Evolutionary conservation across 768 basidiomycete genomes (phyloP).

Genomic region (Sarcodon aspratus): DNA sequence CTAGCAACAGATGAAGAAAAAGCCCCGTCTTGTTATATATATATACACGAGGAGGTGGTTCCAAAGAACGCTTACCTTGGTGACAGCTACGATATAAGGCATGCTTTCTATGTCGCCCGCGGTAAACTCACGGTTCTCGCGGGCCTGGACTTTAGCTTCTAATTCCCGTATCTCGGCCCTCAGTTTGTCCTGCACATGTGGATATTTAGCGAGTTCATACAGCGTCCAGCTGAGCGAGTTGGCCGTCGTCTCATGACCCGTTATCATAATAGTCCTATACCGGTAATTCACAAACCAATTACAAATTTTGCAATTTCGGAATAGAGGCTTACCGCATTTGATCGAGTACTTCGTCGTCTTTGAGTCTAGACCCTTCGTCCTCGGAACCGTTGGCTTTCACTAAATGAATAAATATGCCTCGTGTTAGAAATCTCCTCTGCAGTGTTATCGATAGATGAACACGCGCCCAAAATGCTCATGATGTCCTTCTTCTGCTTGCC

Average conservation of each 20-base stretch:
- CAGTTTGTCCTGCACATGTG: constrained; percentile 45
- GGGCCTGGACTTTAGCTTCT: constrained; percentile 20
- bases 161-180: constrained; percentile 43
- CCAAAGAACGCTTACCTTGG: constrained; percentile 18
- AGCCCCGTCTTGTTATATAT: background rate
- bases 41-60: background rate
- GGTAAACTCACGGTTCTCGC: constrained; percentile 28
- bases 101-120: constrained; percentile 38
- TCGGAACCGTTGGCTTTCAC: constrained; percentile 46
- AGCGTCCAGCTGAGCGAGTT: constrained; percentile 50
- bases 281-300: background rate
- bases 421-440: too few relatives aligned
- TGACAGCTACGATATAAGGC: constrained; percentile 34
- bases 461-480: constrained; percentile 42
- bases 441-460: too few relatives aligned
- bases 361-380: constrained; percentile 26
- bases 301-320: background rate
- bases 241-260: constrained; percentile 44
- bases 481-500: constrained; percentile 42
- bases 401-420: constrained; percentile 6
- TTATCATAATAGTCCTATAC: background rate
- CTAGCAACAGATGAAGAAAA: constrained; percentile 4
- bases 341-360: constrained; percentile 15
- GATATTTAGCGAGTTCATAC: constrained; percentile 47
- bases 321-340: constrained; percentile 14